Conservation (phyloP, 2,329 filamentous ascomycete species). For the Neofusicoccum kwambonambiense region DNA sequence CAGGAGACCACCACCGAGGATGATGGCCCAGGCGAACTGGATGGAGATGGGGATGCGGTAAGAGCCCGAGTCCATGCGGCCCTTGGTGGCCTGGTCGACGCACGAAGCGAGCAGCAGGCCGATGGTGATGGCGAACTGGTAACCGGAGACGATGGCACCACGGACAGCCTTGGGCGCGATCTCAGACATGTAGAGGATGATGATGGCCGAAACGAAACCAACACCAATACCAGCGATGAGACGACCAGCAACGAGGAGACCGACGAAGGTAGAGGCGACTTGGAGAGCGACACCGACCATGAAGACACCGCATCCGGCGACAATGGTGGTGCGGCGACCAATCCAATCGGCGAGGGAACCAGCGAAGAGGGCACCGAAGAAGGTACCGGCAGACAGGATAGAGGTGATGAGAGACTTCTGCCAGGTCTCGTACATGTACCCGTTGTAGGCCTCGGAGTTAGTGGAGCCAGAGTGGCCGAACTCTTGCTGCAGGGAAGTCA, state of each 20-base stretch:
- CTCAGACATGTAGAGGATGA: constrained; percentile 76
- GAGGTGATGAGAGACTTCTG: constrained; percentile 65
- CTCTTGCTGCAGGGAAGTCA: constrained; percentile 62
- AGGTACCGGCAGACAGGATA: constrained; percentile 74
- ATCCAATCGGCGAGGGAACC: constrained; percentile 62
- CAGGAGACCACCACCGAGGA: constrained; percentile 70
- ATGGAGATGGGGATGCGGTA: constrained; percentile 77
- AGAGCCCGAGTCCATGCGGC: constrained; percentile 56
- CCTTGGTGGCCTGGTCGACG: constrained; percentile 70
- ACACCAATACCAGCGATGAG: constrained; percentile 74
- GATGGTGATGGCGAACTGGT: constrained; percentile 81
- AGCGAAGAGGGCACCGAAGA: constrained; percentile 66
- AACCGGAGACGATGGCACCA: constrained; percentile 61
- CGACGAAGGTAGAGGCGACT: constrained; percentile 58
- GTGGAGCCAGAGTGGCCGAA: constrained; percentile 35
- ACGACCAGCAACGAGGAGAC: constrained; percentile 67
- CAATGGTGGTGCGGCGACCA: constrained; percentile 64
- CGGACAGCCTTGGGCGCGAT: constrained; percentile 67
- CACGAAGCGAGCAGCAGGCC: constrained; percentile 73
- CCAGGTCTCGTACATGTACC: constrained; percentile 56
- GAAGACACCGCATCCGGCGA: constrained; percentile 63
- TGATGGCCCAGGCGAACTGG: constrained; percentile 77
- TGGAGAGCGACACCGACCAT: constrained; percentile 56
- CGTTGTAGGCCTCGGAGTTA: constrained; percentile 56
- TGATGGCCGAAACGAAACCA: constrained; percentile 66